Evolutionary conservation across 305 asterid genomes (phyloP).

Genomic region (Euphrasia arctica): DNA sequence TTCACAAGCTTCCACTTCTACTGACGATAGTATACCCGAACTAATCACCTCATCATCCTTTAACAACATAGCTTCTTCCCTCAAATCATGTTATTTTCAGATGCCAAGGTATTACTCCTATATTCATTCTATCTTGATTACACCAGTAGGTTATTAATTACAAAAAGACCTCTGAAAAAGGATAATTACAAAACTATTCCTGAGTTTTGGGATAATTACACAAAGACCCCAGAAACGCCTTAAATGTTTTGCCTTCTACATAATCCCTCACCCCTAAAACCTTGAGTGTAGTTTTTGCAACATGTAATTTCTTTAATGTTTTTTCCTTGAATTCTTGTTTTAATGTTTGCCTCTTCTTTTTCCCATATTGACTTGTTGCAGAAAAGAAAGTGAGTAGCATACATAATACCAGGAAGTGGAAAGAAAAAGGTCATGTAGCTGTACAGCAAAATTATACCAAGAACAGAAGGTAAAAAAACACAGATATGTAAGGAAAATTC

Average conservation of each 20-base stretch:
- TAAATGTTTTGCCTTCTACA: too few species aligned
- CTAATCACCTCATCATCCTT: constrained; percentile 34
- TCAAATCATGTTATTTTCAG: constrained; percentile 63
- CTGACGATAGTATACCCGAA: constrained; percentile 34
- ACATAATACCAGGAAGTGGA: constrained; percentile 42
- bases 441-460: constrained; percentile 65
- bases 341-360: constrained; percentile 10
- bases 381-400: constrained; percentile 59
- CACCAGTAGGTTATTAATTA: too few species aligned
- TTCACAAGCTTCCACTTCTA: constrained; percentile 38
- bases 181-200: too few species aligned
- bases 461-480: constrained; percentile 53
- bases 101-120: constrained; percentile 59
- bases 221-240: too few species aligned
- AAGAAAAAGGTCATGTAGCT: constrained; percentile 52
- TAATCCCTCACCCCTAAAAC: background rate
- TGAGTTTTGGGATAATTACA: too few species aligned
- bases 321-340: constrained; percentile 19
- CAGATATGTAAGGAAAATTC: constrained; percentile 56
- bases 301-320: background rate
- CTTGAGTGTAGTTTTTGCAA: background rate
- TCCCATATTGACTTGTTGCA: constrained; percentile 33
- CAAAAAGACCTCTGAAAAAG: too few species aligned
- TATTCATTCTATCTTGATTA: background rate
- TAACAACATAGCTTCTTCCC: constrained; percentile 59